Conservation (phyloP, 345 rosid species). For the Atalantia buxifolia region DNA sequence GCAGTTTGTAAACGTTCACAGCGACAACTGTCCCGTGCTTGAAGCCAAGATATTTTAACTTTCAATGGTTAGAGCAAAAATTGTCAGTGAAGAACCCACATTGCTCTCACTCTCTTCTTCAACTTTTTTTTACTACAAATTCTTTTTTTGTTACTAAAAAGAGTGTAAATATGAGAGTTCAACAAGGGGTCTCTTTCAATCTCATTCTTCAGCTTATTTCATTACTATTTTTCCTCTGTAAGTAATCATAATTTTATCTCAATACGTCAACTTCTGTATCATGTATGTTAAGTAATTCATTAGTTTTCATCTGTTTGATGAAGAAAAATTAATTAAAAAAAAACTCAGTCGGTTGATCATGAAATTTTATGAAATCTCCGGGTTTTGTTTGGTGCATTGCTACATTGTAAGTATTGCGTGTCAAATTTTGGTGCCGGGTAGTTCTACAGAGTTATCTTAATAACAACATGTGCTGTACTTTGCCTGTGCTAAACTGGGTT, state of each 20-base stretch:
- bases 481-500: conserved; percentile 1
- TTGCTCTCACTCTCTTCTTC: not conserved
- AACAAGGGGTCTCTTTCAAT: not conserved
- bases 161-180: conserved; percentile 5
- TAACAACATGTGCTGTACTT: not conserved
- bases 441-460: not conserved
- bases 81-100: not conserved
- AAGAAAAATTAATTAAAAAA: no score
- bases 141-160: not conserved
- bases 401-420: not conserved
- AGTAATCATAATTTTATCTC: conserved; percentile 1
- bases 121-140: not conserved
- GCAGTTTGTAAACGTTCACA: not conserved
- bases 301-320: no score
- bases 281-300: not conserved
- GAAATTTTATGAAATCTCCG: not conserved
- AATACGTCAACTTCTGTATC: not conserved
- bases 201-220: conserved; percentile 5
- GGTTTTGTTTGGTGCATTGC: not conserved
- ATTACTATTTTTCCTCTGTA: conserved; percentile 8
- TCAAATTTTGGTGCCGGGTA: not conserved
- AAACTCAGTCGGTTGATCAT: not conserved
- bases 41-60: not conserved
- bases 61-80: not conserved
- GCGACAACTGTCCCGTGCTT: not conserved